Conservation (phyloP, 345 rosid genomes). For the Salix koriyanagi region DNA sequence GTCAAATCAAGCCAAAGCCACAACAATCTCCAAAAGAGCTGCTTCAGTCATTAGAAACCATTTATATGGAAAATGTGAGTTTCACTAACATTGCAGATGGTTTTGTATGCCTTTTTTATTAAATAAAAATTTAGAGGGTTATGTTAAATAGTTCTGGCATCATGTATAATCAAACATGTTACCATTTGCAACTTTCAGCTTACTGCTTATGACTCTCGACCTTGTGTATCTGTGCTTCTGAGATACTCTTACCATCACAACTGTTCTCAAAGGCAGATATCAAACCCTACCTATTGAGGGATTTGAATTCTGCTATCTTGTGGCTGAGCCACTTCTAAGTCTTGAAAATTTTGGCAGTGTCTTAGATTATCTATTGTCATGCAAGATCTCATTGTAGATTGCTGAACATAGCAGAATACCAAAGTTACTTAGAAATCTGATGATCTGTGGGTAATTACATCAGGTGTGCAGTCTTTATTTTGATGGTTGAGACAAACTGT, state of each 20-base stretch:
- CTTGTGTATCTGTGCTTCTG: background rate
- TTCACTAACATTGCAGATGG: background rate
- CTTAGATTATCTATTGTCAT: background rate
- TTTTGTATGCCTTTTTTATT: background rate
- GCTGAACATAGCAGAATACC: background rate
- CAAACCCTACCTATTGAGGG: background rate
- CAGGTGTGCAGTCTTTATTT: background rate
- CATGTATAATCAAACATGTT: background rate
- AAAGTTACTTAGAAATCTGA: background rate
- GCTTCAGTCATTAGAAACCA: conserved; percentile 56
- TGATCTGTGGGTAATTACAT: background rate
- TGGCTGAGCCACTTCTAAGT: background rate
- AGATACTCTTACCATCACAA: background rate
- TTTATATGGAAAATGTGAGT: conserved; percentile 74
- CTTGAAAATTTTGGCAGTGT: background rate
- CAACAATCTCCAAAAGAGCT: conserved; percentile 75
- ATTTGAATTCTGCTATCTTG: background rate
- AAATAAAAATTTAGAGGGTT: background rate
- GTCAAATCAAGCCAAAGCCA: conserved; percentile 85
- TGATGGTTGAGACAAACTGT: background rate
- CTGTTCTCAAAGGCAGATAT: background rate
- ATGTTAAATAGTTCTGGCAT: background rate
- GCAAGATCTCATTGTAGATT: background rate
- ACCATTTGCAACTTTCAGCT: background rate
- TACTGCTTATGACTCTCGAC: background rate